Base-by-base conservation (phyloP, 768 basidiomycete species). In the Plicaturopsis crispa region DNA sequence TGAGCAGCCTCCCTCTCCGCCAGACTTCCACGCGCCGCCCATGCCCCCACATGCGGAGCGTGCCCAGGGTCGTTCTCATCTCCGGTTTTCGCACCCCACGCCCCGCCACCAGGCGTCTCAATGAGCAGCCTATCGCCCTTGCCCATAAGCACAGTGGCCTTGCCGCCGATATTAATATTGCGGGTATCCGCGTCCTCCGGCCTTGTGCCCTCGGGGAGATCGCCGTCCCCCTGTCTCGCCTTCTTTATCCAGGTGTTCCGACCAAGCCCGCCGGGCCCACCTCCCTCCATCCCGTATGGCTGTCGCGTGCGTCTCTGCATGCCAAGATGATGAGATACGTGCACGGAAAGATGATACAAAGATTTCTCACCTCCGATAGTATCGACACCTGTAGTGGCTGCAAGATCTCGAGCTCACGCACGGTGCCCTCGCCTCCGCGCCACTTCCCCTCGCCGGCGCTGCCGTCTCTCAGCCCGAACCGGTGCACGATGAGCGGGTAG, bases 91-190 rank as follows among this genome's bases (percentile, higher is more conserved):
- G 45, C 53, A 1, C 91, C 91, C 85, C 85, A 94, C 3, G 79
- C 92, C 5, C 92, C 92, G 6, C 83, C 92, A 1, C 92, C 92
- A 0, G 92, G 92, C 0, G 92, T 93, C 62, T 91, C 80, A 35
- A 94, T 78, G 41, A 82, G 48, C 42, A 96, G 55, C 35, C 70
- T 66, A 53, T 96, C 91, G 5, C 89, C 85, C 50, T 88, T 85
- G 24, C 87, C 86, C 83, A 93, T 91, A 65, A 73, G 76, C 35
- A 91, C 72, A 2, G 84, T 84, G 32, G 81, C 86, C 57, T 93
- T 92, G 7, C 89, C 87, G 6, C 91, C 91, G 31, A 96, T 80
- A 56, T 92, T 93, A 49, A 94, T 84, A 23, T 73, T 63, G 16
- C 86, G 59, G 11, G 51, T 46, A 11, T 48, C 45, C 38, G 43